phyloP scores from a whole-genome alignment of 371 early-diverging fungal species.

The Mortierella sp. region DNA sequence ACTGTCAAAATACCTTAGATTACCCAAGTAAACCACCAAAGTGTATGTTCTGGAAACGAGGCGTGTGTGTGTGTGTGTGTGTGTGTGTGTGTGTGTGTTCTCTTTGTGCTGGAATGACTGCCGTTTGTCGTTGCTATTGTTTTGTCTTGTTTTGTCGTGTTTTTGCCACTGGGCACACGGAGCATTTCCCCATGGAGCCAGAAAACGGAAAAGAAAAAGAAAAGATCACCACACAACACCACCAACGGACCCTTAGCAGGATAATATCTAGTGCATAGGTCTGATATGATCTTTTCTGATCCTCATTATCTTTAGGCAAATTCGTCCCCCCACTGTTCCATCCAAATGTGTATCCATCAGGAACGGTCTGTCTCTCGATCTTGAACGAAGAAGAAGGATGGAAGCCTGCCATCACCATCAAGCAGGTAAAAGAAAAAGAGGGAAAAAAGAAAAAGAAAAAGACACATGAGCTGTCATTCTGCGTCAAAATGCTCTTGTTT shows the following conservation, averaged over 20 bases:
- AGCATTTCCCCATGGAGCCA: too few species aligned
- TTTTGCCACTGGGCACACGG: too few species aligned
- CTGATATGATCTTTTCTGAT: background rate
- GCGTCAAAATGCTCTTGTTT: too few species aligned
- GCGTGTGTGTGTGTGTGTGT: too few species aligned
- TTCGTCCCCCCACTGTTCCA: slow-evolving; percentile 96
- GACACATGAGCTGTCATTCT: too few species aligned
- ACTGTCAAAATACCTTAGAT: slow-evolving; percentile 52
- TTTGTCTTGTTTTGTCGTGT: too few species aligned
- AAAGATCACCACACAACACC: too few species aligned
- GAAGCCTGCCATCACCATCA: slow-evolving; percentile 98
- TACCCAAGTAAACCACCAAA: slow-evolving; percentile 90
- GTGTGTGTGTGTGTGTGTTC: too few species aligned
- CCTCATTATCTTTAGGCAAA: slow-evolving; percentile 60
- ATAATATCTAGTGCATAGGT: too few species aligned
- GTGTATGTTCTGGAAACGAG: slow-evolving; percentile 60
- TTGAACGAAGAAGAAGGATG: slow-evolving; percentile 96
- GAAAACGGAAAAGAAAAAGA: too few species aligned
- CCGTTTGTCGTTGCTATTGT: too few species aligned
- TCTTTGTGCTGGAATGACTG: background rate
- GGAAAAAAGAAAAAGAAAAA: background rate
- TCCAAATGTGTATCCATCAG: slow-evolving; percentile 99
- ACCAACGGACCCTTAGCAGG: too few species aligned
- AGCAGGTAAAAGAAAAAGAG: slow-evolving; percentile 77
- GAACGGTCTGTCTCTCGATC: slow-evolving; percentile 99